Evolutionary conservation across 441 rosid genomes (phyloP).

Genomic region (Populus hybrid): DNA sequence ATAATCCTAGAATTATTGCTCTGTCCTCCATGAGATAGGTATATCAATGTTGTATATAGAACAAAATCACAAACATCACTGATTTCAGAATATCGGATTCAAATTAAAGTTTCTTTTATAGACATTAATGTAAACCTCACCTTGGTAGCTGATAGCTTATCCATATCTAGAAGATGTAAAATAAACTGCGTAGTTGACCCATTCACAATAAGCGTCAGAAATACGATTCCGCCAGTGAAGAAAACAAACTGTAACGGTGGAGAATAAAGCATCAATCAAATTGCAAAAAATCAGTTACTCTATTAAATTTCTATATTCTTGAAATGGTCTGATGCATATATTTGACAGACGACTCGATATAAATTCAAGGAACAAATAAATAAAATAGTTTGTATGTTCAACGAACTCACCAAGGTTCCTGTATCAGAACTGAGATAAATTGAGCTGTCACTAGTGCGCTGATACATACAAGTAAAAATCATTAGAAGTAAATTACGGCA

Average conservation of each 20-base stretch:
- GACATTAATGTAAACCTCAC: constrained; percentile 34
- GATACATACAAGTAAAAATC: constrained; percentile 22
- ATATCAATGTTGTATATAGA: not conserved
- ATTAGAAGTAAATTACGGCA: constrained; percentile 7
- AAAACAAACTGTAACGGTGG: constrained; percentile 65
- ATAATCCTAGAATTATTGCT: not conserved
- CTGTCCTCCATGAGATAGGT: not conserved
- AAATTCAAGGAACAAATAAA: not conserved
- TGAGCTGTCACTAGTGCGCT: constrained; percentile 66
- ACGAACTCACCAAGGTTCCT: constrained; percentile 70
- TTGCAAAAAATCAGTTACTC: not conserved
- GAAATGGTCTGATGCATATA: not conserved
- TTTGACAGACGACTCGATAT: not conserved
- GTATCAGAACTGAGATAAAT: constrained; percentile 54
- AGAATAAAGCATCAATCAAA: not conserved
- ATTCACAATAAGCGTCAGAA: constrained; percentile 81
- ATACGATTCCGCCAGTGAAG: constrained; percentile 95
- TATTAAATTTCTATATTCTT: not conserved
- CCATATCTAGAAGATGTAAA: constrained; percentile 69
- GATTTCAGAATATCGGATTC: not conserved
- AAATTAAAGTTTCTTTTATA: not conserved
- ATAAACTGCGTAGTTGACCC: constrained; percentile 88
- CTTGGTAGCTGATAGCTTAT: constrained; percentile 67
- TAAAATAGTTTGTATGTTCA: constrained; percentile 12
- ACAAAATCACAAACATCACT: not conserved